A percentile compares a stretch with the other conserved stretches of the same genome.
Conservation (phyloP, 148 eudicot genomes). For the Chenopodium berlandieri region DNA sequence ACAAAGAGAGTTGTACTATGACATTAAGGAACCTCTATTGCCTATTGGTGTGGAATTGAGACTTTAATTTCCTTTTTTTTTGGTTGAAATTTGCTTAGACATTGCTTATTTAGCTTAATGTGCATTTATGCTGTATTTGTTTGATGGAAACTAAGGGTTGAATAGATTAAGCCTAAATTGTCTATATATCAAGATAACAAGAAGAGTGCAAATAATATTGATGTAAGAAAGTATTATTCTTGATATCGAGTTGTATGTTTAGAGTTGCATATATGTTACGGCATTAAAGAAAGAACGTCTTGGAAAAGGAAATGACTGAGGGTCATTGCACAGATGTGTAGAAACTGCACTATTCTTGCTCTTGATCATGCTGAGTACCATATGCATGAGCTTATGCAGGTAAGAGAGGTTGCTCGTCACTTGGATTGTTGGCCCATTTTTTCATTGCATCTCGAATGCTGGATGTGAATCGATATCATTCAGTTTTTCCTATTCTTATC, state of each 20-base stretch:
- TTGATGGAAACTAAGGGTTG: too few relatives aligned
- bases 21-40: too few relatives aligned
- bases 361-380: constrained; percentile 69
- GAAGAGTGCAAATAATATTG: not conserved
- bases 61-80: too few relatives aligned
- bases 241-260: constrained; percentile 12
- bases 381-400: constrained; percentile 79
- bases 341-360: constrained; percentile 67
- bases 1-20: too few relatives aligned
- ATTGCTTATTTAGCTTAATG: too few relatives aligned
- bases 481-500: not conserved
- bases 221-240: not conserved
- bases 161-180: too few relatives aligned
- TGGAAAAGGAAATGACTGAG: constrained; percentile 65
- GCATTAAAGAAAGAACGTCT: constrained; percentile 37
- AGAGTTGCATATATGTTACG: not conserved
- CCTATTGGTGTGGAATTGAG: too few relatives aligned
- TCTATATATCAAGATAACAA: not conserved
- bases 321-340: constrained; percentile 62
- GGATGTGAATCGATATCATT: too few relatives aligned
- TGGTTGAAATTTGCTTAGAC: too few relatives aligned
- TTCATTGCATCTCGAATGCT: not conserved
- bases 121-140: too few relatives aligned
- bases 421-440: not conserved
- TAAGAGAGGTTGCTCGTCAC: not conserved